phyloP scores from a whole-genome alignment of 495 filamentous ascomycete genomes.

The Xylaria longipes region DNA sequence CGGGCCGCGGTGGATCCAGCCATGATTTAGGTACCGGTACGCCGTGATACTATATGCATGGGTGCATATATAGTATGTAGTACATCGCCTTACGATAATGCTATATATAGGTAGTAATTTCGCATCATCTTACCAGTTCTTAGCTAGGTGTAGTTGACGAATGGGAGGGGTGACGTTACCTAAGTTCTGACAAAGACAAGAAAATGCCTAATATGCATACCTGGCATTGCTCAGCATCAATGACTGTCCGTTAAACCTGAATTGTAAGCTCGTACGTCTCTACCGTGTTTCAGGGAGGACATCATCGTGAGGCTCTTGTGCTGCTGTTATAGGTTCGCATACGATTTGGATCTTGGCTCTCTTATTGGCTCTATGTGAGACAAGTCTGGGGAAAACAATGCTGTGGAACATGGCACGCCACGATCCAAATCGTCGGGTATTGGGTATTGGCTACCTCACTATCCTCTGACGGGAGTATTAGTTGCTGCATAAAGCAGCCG shows the following conservation, averaged over 20 bases:
- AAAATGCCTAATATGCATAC: neutral
- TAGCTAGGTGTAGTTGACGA: neutral
- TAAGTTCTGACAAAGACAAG: neutral
- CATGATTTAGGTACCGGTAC: neutral
- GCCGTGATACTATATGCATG: neutral
- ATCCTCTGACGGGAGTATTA: neutral
- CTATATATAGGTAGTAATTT: neutral
- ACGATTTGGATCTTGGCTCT: neutral
- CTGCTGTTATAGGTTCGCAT: neutral
- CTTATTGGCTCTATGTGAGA: neutral
- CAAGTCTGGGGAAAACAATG: neutral
- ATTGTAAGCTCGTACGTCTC: neutral
- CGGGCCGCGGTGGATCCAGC: slow-evolving; percentile 18
- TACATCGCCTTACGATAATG: too few relatives aligned
- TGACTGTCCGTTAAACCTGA: neutral
- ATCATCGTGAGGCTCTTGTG: neutral
- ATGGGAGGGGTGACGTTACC: neutral
- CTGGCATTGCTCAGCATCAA: neutral
- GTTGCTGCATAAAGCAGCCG: neutral
- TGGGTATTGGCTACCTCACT: neutral
- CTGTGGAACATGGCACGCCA: neutral
- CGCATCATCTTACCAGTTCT: neutral
- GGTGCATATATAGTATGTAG: too few relatives aligned
- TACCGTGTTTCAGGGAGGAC: neutral
- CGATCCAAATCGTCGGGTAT: slow-evolving; percentile 3